Conservation (phyloP, 495 filamentous ascomycete species). For the Diplogelasinospora grovesii region DNA sequence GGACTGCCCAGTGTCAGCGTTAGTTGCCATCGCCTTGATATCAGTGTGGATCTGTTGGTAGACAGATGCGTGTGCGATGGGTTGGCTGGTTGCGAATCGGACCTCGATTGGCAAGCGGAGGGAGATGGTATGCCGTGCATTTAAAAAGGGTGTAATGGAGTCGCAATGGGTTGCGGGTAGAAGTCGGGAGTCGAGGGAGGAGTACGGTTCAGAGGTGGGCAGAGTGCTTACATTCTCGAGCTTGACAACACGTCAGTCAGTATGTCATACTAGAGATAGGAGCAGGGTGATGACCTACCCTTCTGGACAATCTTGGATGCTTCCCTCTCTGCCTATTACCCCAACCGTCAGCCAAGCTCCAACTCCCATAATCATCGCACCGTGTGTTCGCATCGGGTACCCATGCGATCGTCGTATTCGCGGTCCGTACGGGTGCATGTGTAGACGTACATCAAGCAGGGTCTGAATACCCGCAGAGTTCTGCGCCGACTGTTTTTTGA, state of each 20-base stretch:
- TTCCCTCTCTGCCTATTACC: constrained; percentile 82
- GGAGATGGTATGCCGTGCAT: no score
- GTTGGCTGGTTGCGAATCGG: neutral
- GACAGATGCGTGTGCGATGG: neutral
- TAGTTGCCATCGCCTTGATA: no score
- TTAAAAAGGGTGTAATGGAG: no score
- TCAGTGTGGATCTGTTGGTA: no score
- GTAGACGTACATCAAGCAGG: constrained; percentile 80
- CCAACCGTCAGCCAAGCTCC: neutral
- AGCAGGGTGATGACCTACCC: constrained; percentile 43
- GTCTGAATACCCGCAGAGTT: constrained; percentile 98
- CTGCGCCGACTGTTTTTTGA: constrained; percentile 90
- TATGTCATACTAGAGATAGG: constrained; percentile 1
- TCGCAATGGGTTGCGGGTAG: neutral
- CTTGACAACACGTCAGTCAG: no score
- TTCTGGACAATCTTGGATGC: constrained; percentile 98
- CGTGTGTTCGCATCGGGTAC: no score
- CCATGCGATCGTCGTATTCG: no score
- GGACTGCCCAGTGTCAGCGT: constrained; percentile 67
- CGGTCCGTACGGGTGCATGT: no score
- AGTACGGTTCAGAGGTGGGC: no score
- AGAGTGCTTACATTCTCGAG: constrained; percentile 36
- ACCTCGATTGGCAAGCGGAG: neutral
- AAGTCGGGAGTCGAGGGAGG: neutral
- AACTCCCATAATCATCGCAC: no score